Base-by-base conservation (phyloP, 768 basidiomycete species). In the Paxillus rubicundulus region DNA sequence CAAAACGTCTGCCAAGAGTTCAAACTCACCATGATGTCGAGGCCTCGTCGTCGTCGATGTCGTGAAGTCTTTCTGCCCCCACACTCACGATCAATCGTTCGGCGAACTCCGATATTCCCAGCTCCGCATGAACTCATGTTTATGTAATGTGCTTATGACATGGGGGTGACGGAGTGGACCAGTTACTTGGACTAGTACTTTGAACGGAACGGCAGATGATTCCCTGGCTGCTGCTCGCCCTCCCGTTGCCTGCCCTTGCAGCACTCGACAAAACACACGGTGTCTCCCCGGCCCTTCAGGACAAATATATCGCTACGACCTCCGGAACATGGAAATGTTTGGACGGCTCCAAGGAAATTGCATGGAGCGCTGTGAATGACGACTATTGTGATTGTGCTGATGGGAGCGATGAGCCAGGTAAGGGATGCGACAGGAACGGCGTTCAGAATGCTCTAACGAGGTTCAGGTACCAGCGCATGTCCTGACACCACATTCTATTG, bases 361-460 rank as follows among this genome's bases (percentile, higher is more conserved):
- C 85, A 2, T 92, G 86, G 85, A 70, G 74, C 32, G 84, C 88
- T 17, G 85, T 97, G 21, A 97, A 98, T 67, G 92, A 98, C 64
- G 93, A 98, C 70, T 92, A 85, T 62, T 98, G 94, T 64, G 94
- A 98, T 72, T 98, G 94, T 65, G 76, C 77, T 28, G 94, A 97
- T 63, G 93, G 93, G n/a, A 93, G 89, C 57, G 94, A 98, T 58
- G 94, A 98, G 67, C 94, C 94, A 68, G 94, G 94, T 86, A 44
- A 49, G 59, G 30, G 37, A 52, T 49, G 46, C 43, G 36, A 37
- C 45, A 37, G 10, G 18, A 59, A 39, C 52, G 42, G 49, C 27
- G 56, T 48, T 56, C 16, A 52, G 37, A 33, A 49, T 20, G 43
- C 45, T 27, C 54, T 53, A 30, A 60, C 28, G 18, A 51, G 41